These are phyloP conservation scores for Tremella yokohamensis DNA, from an alignment of 768 basidiomycete genomes.

Conservation along the genomic window DNA sequence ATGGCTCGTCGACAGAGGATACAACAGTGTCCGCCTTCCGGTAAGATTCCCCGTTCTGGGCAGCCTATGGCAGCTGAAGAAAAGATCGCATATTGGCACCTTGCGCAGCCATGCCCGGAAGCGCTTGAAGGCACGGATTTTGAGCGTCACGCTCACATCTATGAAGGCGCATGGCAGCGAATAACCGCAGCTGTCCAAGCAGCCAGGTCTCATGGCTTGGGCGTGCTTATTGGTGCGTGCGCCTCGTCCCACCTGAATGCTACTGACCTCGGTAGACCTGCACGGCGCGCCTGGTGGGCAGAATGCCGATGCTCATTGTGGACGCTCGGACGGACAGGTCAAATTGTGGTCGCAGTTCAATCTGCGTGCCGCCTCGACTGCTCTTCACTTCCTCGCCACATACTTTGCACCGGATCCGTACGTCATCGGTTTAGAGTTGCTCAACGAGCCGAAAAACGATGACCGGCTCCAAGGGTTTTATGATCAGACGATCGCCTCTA, in stretches of 20 bases:
- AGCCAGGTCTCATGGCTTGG: constrained; percentile 68
- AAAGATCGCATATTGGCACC: constrained; percentile 74
- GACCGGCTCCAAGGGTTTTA: constrained; percentile 65
- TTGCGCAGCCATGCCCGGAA: constrained; percentile 71
- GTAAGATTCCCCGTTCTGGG: constrained; percentile 51
- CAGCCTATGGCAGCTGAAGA: not conserved
- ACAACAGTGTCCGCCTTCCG: constrained; percentile 64
- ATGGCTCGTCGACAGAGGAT: constrained; percentile 59
- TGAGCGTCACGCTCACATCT: constrained; percentile 56
- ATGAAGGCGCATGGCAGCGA: constrained; percentile 64
- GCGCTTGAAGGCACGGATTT: constrained; percentile 67
- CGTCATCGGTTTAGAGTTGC: constrained; percentile 59
- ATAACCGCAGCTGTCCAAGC: constrained; percentile 59
- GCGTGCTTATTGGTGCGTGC: constrained; percentile 63
- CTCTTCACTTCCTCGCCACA: constrained; percentile 48
- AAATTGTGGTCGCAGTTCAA: constrained; percentile 48
- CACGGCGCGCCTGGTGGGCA: constrained; percentile 73
- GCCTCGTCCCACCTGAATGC: too few relatives aligned
- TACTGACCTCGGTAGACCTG: constrained; percentile 54
- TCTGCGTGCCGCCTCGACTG: constrained; percentile 44
- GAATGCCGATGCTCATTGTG: constrained; percentile 31
- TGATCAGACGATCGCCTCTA: constrained; percentile 56
- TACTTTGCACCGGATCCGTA: constrained; percentile 54
- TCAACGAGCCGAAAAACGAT: constrained; percentile 61
- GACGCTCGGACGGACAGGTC: constrained; percentile 55